Percentiles rank a stretch among this genome's conserved stretches.
Conservation (phyloP, 2,329 filamentous ascomycete genomes). For the Blumeria graminis region DNA sequence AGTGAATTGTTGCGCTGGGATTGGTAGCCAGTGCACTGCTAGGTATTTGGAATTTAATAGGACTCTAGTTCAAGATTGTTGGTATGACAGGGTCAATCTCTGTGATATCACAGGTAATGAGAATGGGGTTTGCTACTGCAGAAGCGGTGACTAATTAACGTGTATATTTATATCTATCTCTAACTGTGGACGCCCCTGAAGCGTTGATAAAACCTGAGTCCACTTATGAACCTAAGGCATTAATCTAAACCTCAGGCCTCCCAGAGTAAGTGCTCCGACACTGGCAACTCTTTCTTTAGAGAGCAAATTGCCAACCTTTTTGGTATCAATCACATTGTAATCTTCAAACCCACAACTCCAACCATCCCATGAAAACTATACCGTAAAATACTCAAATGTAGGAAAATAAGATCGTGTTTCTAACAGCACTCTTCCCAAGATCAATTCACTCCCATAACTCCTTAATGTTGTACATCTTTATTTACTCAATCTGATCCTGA, state of each 20-base stretch:
- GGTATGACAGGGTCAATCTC: no score
- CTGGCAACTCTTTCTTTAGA: neutral
- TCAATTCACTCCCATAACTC: neutral
- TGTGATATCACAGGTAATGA: no score
- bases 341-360: neutral
- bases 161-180: no score
- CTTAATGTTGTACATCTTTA: neutral
- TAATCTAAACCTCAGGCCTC: neutral
- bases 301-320: neutral
- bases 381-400: neutral
- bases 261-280: neutral
- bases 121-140: no score
- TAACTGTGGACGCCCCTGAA: no score
- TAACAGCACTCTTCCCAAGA: neutral
- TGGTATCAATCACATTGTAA: neutral
- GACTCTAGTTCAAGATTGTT: no score
- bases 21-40: no score
- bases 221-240: slow-evolving; percentile 1
- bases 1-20: no score
- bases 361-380: neutral
- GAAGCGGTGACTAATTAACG: no score
- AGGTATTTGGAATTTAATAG: no score
- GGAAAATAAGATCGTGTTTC: neutral
- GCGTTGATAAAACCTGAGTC: no score
- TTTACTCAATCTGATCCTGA: neutral